Base-by-base conservation (phyloP, 495 filamentous ascomycete species). In the Penicillium coffeae region DNA sequence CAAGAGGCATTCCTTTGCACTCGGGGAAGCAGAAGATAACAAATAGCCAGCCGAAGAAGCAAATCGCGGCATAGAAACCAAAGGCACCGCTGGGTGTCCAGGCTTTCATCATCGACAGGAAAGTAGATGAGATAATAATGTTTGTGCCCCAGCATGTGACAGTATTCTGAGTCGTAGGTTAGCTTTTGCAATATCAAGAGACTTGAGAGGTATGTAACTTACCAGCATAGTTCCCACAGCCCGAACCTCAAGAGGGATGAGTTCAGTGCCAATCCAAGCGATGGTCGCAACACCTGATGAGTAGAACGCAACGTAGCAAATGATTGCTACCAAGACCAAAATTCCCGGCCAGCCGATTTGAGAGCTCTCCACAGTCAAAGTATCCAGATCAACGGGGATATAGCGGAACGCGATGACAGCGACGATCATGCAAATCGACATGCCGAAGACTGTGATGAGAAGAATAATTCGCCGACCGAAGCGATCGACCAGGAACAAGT, bases 81-180 rank as follows among this genome's bases (percentile, higher is more conserved):
- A 78, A 78, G 0, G 74, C 69, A 7, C 76, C 75, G 12, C 63
- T 69, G 0, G 75, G 75, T 0, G 71, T 76, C 47, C 62, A 68
- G 39, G 49, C 58, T 47, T 76, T 68, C 75, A 79, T 78, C 68
- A 69, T 65, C 0, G 70, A 70, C 13, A 79, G 59, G 57, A 78
- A 79, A 0, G 73, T 77, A 1, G 71, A 76, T 0, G 74, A 66
- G 37, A 77, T 68, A 51, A 78, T 77, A 32, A 79, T 67, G 47
- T 79, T 77, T 41, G 61, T 66, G 21, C 69, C 70, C 73, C 73
- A 77, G 63, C 71, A 75, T 2, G 70, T 70, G 21, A 71, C 65
- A 5, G 74, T 77, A 13, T 73, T 60, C 54, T 57, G 12, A 9
- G 14, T 19, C n/a, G 21, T 8, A 14, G 4, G 19, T 48, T 12